Base-by-base conservation (phyloP, 352 stramenopile species). In the Globisporangium nodosum region DNA sequence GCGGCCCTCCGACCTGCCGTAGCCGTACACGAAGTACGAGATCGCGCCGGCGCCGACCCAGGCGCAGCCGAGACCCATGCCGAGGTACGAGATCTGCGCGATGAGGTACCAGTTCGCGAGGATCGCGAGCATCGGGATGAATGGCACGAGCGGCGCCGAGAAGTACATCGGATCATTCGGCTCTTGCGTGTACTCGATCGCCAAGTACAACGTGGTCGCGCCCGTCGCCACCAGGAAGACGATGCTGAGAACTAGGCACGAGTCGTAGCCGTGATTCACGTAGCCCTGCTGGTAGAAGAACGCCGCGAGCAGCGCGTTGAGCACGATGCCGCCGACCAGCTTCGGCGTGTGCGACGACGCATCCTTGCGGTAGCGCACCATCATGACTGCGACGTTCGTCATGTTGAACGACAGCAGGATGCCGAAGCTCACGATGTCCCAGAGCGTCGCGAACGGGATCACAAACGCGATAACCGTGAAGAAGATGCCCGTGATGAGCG, bases 391-490 rank as follows among this genome's bases (percentile, higher is more conserved):
- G 33, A 69, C 65, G 56, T 94, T 95, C 35, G 85, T 78, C 62
- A 95, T 81, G 67, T 90, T 90, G 69, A 96, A 96, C 18, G 82
- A 91, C n/a, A 96, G 48, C 24, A 96, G 55, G 35, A 96, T 92
- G 45, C 88, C 88, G 53, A 94, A 92, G 66, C 69, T 91, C 8
- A 96, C 88, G 55, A 96, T 87, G 58, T 96, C 82, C 83, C 91
- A 93, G 5, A 97, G 65, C 49, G 70, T 76, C 45, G 71, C 61
- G 60, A 96, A 96, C 7, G 86, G 86, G 30, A 94, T 64, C 24
- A 91, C 39, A 55, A 93, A 76, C 18, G 87, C 73, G 11, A 95
- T 65, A 49, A 77, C 20, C 20, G 79, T 87, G 69, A 90, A 87
- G 33, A 92, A 70, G 21, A 64, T 64, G 31, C 84, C 84, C 1